These are phyloP conservation scores for Globisporangium orthogonon DNA, from an alignment of 352 stramenopile species.

Conservation along the genomic window DNA sequence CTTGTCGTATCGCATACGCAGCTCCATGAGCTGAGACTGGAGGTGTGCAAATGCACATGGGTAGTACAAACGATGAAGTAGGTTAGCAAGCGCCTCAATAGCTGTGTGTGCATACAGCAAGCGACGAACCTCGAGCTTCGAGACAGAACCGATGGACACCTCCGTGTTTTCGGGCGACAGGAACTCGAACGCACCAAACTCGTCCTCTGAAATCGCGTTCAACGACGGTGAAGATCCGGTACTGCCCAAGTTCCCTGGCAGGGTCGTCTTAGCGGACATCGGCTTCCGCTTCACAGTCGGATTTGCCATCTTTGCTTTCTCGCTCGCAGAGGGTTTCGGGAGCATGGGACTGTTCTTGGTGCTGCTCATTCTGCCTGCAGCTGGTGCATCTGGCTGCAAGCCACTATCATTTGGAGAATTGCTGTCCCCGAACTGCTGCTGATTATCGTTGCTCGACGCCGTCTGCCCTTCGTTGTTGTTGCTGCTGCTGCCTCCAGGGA, in stretches of 20 bases:
- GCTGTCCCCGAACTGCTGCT: not conserved
- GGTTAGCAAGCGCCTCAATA: not conserved
- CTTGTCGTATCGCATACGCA: conserved; percentile 72
- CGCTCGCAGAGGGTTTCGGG: not conserved
- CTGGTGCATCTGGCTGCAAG: not conserved
- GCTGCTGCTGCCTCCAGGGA: conserved; percentile 2
- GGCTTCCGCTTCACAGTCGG: conserved; percentile 10
- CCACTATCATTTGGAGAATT: not conserved
- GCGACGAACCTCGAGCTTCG: conserved; percentile 44
- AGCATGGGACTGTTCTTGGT: not conserved
- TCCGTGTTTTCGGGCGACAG: conserved; percentile 46
- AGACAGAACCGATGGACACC: conserved; percentile 39
- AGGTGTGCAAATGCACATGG: not conserved
- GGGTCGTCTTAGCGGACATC: not conserved
- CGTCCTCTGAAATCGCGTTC: conserved; percentile 23
- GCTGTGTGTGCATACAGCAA: not conserved
- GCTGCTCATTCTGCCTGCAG: not conserved
- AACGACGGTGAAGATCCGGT: not conserved
- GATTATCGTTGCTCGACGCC: conserved; percentile 1
- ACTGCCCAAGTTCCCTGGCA: conserved; percentile 6
- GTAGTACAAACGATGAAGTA: not conserved
- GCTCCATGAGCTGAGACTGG: conserved; percentile 49
- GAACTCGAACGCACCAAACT: conserved; percentile 62
- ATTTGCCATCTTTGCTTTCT: conserved; percentile 6
- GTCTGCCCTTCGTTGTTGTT: not conserved